Evolutionary conservation across 2,329 filamentous ascomycete species (phyloP).

Genomic region (Stagonosporopsis vannaccii): DNA sequence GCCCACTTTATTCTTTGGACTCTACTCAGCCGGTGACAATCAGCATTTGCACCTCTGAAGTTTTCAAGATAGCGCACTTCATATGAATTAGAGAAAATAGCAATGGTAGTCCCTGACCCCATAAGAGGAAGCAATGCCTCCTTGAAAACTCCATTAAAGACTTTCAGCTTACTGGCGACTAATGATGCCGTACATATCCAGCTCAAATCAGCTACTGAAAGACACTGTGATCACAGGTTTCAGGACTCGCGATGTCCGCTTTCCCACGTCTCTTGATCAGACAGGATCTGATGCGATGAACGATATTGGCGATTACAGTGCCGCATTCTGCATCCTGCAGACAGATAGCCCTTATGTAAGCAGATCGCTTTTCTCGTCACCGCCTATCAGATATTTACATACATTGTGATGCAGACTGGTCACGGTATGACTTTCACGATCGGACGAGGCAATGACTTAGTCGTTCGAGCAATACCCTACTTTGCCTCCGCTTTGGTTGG

Average conservation of each 20-base stretch:
- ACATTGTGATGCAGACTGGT: constrained; percentile 65
- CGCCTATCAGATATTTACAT: not conserved
- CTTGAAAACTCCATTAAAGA: not conserved
- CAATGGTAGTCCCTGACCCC: not conserved
- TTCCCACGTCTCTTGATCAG: constrained; percentile 83
- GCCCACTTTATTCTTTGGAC: not conserved
- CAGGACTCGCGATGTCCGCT: not conserved
- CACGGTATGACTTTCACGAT: constrained; percentile 88
- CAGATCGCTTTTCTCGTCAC: not conserved
- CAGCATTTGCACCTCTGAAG: not conserved
- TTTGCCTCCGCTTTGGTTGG: constrained; percentile 77
- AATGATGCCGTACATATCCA: not conserved
- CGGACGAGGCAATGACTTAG: constrained; percentile 88
- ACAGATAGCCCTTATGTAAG: constrained; percentile 58
- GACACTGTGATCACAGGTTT: not conserved
- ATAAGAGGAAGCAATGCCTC: not conserved
- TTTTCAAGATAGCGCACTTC: not conserved
- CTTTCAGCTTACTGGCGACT: not conserved
- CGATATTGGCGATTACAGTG: constrained; percentile 87
- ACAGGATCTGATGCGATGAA: constrained; percentile 97
- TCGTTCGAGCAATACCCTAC: constrained; percentile 82
- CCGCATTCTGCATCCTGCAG: constrained; percentile 88
- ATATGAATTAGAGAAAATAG: not conserved
- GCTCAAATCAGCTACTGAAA: not conserved
- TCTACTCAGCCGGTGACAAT: not conserved